Conservation (phyloP, 768 basidiomycete genomes). For the Dictyophora rubrovolvata region DNA sequence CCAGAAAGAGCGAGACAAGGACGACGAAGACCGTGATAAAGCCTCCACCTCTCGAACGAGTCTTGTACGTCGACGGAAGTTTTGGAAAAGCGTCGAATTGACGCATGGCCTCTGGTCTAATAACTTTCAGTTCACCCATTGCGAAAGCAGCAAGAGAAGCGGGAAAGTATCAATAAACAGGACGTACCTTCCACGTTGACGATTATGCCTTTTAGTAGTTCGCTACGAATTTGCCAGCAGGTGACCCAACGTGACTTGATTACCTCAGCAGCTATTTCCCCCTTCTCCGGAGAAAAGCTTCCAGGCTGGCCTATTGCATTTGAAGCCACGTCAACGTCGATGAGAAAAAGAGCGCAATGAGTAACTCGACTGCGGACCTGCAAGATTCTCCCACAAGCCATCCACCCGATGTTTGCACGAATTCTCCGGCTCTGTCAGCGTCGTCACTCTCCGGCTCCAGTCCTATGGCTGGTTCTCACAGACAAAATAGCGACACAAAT, state of each 20-base stretch:
- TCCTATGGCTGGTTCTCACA: background rate
- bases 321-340: background rate
- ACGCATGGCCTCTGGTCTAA: conserved; percentile 53
- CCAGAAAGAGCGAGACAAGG: conserved; percentile 59
- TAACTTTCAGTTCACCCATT: conserved; percentile 40
- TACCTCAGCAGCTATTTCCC: background rate
- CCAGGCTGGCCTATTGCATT: background rate
- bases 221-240: background rate
- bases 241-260: background rate
- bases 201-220: background rate
- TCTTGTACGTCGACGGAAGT: conserved; percentile 70
- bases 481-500: background rate
- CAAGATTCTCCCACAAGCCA: background rate
- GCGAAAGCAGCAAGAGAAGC: background rate
- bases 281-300: background rate
- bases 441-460: background rate
- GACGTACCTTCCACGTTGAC: conserved; percentile 7
- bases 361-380: background rate
- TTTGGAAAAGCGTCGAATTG: conserved; percentile 85
- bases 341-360: background rate
- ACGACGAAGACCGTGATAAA: conserved; percentile 66
- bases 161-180: background rate
- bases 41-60: conserved; percentile 69
- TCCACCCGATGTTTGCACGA: background rate
- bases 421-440: conserved; percentile 1